Evolutionary conservation across 805 yeast species (phyloP).

Genomic region (Kluyveromyces nonfermentans): DNA sequence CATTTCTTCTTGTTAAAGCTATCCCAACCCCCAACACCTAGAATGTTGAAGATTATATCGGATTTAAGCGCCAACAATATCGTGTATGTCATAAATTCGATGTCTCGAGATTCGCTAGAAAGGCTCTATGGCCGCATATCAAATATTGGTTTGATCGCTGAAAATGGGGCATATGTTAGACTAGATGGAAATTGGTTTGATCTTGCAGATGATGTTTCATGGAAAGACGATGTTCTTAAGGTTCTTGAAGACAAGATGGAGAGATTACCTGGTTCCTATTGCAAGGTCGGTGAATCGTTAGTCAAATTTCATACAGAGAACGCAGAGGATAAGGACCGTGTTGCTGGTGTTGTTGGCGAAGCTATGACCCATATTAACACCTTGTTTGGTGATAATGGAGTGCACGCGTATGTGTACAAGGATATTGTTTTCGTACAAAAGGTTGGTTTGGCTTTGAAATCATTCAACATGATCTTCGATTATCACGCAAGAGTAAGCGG

Average conservation of each 20-base stretch:
- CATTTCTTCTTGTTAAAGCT: constrained; percentile 41
- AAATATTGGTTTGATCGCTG: constrained; percentile 77
- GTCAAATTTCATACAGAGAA: constrained; percentile 67
- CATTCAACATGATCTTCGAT: constrained; percentile 44
- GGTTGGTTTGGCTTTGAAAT: constrained; percentile 44
- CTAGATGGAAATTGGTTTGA: constrained; percentile 52
- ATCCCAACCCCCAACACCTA: constrained; percentile 50
- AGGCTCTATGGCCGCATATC: constrained; percentile 58
- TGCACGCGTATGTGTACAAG: constrained; percentile 71
- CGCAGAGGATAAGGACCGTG: constrained; percentile 55
- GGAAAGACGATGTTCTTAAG: constrained; percentile 29
- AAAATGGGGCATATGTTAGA: constrained; percentile 76
- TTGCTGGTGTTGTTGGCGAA: constrained; percentile 67
- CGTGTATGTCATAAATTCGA: constrained; percentile 63
- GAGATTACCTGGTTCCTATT: constrained; percentile 69
- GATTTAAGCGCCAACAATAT: constrained; percentile 57
- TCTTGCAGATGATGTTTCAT: constrained; percentile 44
- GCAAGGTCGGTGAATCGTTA: constrained; percentile 66
- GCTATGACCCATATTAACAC: constrained; percentile 78
- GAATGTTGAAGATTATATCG: constrained; percentile 45
- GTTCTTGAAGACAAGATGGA: constrained; percentile 40
- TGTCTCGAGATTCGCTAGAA: constrained; percentile 56
- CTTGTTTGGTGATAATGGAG: constrained; percentile 47
- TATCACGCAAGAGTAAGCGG: constrained; percentile 26
- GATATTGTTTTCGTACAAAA: constrained; percentile 67